Conservation (phyloP, 192 early-diverging fungal genomes). For the Obelidium mucronatum region DNA sequence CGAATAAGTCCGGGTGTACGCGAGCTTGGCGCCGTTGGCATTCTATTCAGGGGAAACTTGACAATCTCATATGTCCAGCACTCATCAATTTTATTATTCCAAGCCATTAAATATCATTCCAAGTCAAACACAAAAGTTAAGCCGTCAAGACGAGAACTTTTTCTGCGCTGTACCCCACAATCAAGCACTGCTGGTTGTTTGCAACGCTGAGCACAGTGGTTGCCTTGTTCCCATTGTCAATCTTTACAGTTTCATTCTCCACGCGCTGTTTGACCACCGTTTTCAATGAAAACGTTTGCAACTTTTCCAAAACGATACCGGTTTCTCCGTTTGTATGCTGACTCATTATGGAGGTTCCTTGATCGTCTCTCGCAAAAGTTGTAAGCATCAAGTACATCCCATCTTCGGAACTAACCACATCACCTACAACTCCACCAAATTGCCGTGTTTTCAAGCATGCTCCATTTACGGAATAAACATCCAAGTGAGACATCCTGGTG, state of each 20-base stretch:
- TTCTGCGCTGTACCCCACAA: slow-evolving; percentile 8
- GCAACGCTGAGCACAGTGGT: not conserved
- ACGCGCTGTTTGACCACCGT: slow-evolving; percentile 16
- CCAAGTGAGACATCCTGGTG: slow-evolving; percentile 1
- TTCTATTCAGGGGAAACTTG: not conserved
- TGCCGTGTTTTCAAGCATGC: slow-evolving; percentile 18
- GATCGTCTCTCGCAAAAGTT: not conserved
- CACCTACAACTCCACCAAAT: slow-evolving; percentile 24
- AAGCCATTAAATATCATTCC: not conserved
- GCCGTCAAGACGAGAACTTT: slow-evolving; percentile 1
- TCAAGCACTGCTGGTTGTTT: not conserved
- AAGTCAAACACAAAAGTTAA: not conserved
- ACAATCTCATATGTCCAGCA: not conserved
- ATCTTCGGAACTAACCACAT: slow-evolving; percentile 1
- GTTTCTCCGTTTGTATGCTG: not conserved
- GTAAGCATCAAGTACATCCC: slow-evolving; percentile 12
- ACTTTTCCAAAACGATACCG: not conserved
- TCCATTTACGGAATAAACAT: slow-evolving; percentile 50
- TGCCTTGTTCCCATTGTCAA: not conserved
- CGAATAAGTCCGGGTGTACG: not conserved
- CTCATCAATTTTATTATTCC: not conserved
- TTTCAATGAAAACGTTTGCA: not conserved
- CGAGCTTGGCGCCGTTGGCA: not conserved
- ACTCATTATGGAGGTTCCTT: not conserved
- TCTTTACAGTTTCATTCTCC: not conserved